phyloP scores from a whole-genome alignment of 2,329 filamentous ascomycete species.

The Fusarium nematophilum region DNA sequence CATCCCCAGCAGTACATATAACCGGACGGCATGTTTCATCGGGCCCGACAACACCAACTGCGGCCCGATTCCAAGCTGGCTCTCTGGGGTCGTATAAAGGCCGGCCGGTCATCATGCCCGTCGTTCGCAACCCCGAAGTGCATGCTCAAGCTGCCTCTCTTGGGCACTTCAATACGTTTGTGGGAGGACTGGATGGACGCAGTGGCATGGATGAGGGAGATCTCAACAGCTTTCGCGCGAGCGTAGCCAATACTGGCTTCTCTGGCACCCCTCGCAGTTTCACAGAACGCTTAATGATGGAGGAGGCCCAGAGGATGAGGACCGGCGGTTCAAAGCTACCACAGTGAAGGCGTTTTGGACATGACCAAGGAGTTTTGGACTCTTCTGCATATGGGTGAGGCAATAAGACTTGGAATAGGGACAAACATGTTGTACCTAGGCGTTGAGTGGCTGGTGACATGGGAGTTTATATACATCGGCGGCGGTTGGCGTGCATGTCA shows the following conservation, averaged over 20 bases:
- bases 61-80: slow-evolving; percentile 51
- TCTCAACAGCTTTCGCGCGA: slow-evolving; percentile 57
- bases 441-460: slow-evolving; percentile 43
- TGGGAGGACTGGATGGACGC: slow-evolving; percentile 64
- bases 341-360: slow-evolving; percentile 27
- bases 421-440: slow-evolving; percentile 41
- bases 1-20: slow-evolving; percentile 59
- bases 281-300: slow-evolving; percentile 61
- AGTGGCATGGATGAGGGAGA: slow-evolving; percentile 61
- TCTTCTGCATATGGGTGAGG: slow-evolving; percentile 36
- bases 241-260: slow-evolving; percentile 53
- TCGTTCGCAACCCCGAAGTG: slow-evolving; percentile 61
- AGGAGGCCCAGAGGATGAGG: slow-evolving; percentile 54
- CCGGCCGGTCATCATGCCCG: slow-evolving; percentile 62
- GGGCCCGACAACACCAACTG: slow-evolving; percentile 47
- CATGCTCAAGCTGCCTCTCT: slow-evolving; percentile 61
- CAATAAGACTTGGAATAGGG: slow-evolving; percentile 36
- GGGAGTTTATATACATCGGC: slow-evolving; percentile 35
- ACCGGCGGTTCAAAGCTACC: slow-evolving; percentile 32
- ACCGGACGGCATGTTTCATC: slow-evolving; percentile 42
- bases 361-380: slow-evolving; percentile 38
- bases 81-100: slow-evolving; percentile 67
- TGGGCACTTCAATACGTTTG: slow-evolving; percentile 62
- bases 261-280: slow-evolving; percentile 60
- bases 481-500: slow-evolving; percentile 14